Evolutionary conservation across 2,329 filamentous ascomycete species (phyloP).

Genomic region (Zelopaecilomyces penicillatus): DNA sequence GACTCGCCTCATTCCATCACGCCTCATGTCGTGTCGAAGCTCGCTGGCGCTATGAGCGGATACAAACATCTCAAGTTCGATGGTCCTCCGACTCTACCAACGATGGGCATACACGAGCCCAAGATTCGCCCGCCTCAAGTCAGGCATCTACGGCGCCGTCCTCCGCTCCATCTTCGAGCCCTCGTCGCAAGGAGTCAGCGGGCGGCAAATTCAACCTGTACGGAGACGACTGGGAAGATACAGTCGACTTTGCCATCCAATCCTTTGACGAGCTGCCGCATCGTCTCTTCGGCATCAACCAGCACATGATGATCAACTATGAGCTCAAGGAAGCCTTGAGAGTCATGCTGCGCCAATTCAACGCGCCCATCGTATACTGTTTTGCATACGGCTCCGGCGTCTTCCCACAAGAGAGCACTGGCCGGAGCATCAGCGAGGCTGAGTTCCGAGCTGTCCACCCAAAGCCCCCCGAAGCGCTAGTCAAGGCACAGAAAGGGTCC

Average conservation of each 20-base stretch:
- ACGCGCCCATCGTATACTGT: slow-evolving; percentile 88
- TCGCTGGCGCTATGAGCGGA: slow-evolving; percentile 1
- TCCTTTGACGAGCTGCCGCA: slow-evolving; percentile 38
- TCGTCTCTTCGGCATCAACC: slow-evolving; percentile 77
- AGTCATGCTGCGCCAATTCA: slow-evolving; percentile 82
- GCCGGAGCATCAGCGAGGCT: slow-evolving; percentile 45
- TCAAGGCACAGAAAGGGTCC: slow-evolving; percentile 75
- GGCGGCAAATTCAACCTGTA: slow-evolving; percentile 28
- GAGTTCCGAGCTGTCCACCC: slow-evolving; percentile 64
- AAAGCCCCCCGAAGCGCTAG: slow-evolving; percentile 69
- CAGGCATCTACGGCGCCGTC: background rate
- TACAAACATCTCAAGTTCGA: slow-evolving; percentile 3
- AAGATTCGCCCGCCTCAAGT: background rate
- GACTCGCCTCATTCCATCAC: slow-evolving; percentile 5
- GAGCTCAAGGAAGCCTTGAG: slow-evolving; percentile 89
- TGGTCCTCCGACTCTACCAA: slow-evolving; percentile 15
- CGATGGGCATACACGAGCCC: background rate
- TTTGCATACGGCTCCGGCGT: slow-evolving; percentile 97
- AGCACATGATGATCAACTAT: slow-evolving; percentile 91
- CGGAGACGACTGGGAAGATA: slow-evolving; percentile 35
- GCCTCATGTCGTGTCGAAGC: slow-evolving; percentile 1
- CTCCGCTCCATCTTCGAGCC: background rate
- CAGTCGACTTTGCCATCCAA: slow-evolving; percentile 31
- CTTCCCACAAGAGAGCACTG: slow-evolving; percentile 65
- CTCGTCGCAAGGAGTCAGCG: slow-evolving; percentile 17